Evolutionary conservation across 371 early-diverging fungal genomes (phyloP), one percentile per base, ranked within the genome.

Genomic region (Choanephora cucurbitarum): DNA sequence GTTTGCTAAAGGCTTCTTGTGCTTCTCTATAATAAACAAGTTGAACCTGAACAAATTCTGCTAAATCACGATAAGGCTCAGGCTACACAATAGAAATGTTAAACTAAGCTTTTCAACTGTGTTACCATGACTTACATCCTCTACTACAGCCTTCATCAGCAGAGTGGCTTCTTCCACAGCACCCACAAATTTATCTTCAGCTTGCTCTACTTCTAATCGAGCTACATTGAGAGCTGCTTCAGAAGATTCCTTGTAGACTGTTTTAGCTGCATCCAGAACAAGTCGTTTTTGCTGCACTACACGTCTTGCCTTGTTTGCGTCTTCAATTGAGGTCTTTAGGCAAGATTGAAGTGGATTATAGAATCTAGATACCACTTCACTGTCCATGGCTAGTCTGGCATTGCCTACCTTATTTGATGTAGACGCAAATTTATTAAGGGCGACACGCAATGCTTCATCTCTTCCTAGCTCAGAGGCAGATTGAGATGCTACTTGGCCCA

Each of bases 141-240:
- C 94, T 42, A 96, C 83, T n/a, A 91, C 90, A 13, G 86, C 67
- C 65, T 90, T 91, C 97, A 97, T 97, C 60, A 91, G 75, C 18
- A 81, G 82, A 63, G 91, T 94, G 5, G 95, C 91, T 62, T 95
- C 92, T 59, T 95, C 96, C 10, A 97, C 90, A 1, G 90, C 91
- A 11, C 86, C 87, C 8, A 95, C 92, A 80, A 97, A 94, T 55
- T 89, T 84, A 72, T 96, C 96, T 70, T 97, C 96, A 9, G 94
- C 91, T 34, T 85, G 79, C 63, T 94, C 93, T 15, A 95, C 90
- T 58, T 95, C 92, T 13, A 81, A 67, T 22, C 91, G 84, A 40
- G 83, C 83, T 33, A 72, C 83, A 48, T 92, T 92, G 14, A 81
- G 82, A 41, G 75, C 71, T 40, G 85, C 87, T 4, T 91, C 85